Conservation (phyloP, 164 flowering plant genomes). For the Liquidambar formosana region DNA sequence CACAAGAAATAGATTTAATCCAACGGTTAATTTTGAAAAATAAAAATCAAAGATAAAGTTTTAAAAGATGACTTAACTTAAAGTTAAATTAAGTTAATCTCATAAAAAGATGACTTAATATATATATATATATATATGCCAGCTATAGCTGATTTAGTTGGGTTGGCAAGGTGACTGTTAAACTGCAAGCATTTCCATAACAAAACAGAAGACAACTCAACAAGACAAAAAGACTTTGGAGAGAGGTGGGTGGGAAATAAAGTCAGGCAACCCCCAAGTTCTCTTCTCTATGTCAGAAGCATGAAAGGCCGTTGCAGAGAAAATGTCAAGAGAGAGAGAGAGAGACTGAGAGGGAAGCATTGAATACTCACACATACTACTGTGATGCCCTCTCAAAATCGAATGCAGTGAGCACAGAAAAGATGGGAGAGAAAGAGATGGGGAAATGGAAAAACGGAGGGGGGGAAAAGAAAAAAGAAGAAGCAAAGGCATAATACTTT, state of each 20-base stretch:
- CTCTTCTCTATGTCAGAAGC: constrained; percentile 12
- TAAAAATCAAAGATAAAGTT: too few relatives aligned
- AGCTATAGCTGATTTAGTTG: too few relatives aligned
- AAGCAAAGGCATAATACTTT: neutral
- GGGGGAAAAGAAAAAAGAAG: neutral
- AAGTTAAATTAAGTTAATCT: too few relatives aligned
- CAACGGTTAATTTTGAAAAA: too few relatives aligned
- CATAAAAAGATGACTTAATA: too few relatives aligned
- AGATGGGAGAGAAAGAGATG: constrained; percentile 6
- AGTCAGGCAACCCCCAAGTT: constrained; percentile 3
- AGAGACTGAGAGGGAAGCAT: too few relatives aligned
- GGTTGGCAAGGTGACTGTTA: too few relatives aligned
- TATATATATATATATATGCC: too few relatives aligned
- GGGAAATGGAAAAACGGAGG: neutral
- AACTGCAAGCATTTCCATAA: constrained; percentile 8
- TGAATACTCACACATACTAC: constrained; percentile 8
- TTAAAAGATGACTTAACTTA: too few relatives aligned
- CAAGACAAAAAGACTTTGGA: constrained; percentile 22
- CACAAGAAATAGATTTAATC: too few relatives aligned
- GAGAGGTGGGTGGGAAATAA: constrained; percentile 17
- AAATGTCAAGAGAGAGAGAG: constrained; percentile 15
- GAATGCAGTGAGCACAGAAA: constrained; percentile 10
- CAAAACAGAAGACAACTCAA: constrained; percentile 25
- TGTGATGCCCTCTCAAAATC: constrained; percentile 10
- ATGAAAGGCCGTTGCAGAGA: constrained; percentile 39